A percentile compares a stretch with the other conserved stretches of the same genome.
phyloP scores from a whole-genome alignment of 257 asterid genomes.

The Solanum bukasovii region DNA sequence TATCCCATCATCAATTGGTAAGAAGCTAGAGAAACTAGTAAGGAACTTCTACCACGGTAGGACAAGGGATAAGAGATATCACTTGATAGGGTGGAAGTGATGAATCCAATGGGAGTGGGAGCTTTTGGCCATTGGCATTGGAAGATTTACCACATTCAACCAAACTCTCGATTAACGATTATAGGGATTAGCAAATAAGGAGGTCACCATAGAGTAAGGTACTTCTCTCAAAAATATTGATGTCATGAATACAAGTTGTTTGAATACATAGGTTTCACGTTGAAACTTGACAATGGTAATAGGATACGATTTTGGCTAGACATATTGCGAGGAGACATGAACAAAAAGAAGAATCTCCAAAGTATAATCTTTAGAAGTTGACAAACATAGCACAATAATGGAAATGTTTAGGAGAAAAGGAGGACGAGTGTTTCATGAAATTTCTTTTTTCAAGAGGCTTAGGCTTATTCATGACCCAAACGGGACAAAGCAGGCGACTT shows the following conservation, averaged over 20 bases:
- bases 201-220: neutral
- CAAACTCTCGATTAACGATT: neutral
- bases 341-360: neutral
- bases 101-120: neutral
- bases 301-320: neutral
- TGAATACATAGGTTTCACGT: neutral
- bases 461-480: neutral
- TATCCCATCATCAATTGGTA: neutral
- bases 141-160: neutral
- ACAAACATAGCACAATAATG: neutral
- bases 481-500: neutral
- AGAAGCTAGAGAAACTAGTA: neutral
- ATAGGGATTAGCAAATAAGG: neutral
- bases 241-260: neutral
- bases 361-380: neutral
- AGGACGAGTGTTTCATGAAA: neutral
- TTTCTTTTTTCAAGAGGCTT: neutral
- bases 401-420: neutral
- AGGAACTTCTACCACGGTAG: neutral
- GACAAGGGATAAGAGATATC: neutral
- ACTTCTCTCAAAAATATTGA: neutral
- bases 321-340: neutral
- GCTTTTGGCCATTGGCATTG: neutral
- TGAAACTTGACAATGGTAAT: neutral
- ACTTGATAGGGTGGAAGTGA: neutral